phyloP scores from a whole-genome alignment of 2,329 filamentous ascomycete genomes.

The Aspergillus aculeatus region DNA sequence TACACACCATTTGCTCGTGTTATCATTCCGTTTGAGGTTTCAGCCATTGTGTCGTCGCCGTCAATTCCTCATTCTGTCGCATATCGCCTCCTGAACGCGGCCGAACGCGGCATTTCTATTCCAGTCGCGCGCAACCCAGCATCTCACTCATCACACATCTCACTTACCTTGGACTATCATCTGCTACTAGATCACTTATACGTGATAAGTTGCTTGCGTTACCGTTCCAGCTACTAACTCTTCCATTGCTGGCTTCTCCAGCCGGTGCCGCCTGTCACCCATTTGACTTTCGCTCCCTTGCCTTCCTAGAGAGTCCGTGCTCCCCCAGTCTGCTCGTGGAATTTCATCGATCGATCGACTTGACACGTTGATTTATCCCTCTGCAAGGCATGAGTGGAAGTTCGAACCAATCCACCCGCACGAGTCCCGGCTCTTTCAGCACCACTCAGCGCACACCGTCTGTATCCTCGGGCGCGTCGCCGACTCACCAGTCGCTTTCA shows the following conservation, averaged over 20 bases:
- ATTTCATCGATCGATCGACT: slow-evolving; percentile 15
- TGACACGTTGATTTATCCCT: slow-evolving; percentile 12
- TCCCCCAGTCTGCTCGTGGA: slow-evolving; percentile 10
- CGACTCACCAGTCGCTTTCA: slow-evolving; percentile 34
- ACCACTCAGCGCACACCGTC: slow-evolving; percentile 41
- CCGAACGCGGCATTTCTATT: slow-evolving; percentile 1
- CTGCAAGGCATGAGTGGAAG: slow-evolving; percentile 43
- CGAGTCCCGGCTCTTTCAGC: slow-evolving; percentile 42
- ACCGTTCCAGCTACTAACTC: neutral
- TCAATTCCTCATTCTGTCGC: slow-evolving; percentile 22
- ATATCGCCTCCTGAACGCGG: slow-evolving; percentile 15
- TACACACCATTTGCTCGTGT: slow-evolving; percentile 8
- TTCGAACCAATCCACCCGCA: slow-evolving; percentile 43
- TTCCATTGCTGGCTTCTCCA: neutral
- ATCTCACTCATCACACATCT: slow-evolving; percentile 9
- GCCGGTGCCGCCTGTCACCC: slow-evolving; percentile 12
- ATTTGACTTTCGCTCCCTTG: slow-evolving; percentile 16
- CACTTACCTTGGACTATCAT: neutral
- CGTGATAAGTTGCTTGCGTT: neutral
- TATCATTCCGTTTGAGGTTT: slow-evolving; percentile 10
- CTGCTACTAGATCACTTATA: neutral
- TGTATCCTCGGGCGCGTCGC: slow-evolving; percentile 41
- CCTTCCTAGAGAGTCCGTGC: slow-evolving; percentile 17
- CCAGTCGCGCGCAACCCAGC: slow-evolving; percentile 9
- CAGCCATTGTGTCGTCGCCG: slow-evolving; percentile 15